Conservation (phyloP, 2,329 filamentous ascomycete genomes). For the Fusarium metavorans region DNA sequence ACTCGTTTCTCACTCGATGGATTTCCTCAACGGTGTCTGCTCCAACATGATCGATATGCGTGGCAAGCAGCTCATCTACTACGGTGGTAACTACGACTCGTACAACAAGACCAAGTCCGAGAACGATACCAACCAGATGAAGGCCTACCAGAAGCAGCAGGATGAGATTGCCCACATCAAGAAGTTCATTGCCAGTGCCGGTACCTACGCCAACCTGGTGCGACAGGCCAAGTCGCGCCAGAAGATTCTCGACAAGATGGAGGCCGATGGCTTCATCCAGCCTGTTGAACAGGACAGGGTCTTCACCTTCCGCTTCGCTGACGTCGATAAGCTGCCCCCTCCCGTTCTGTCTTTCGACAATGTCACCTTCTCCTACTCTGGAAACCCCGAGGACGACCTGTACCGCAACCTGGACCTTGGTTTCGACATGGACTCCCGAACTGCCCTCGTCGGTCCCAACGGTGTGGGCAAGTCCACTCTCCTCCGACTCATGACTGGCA, state of each 20-base stretch:
- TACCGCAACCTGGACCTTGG: slow-evolving; percentile 98
- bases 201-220: slow-evolving; percentile 99
- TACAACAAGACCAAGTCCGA: slow-evolving; percentile 95
- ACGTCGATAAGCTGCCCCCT: slow-evolving; percentile 98
- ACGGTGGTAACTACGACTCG: slow-evolving; percentile 99
- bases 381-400: slow-evolving; percentile 87
- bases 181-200: slow-evolving; percentile 99
- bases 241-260: slow-evolving; percentile 99
- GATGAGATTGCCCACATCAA: slow-evolving; percentile 99
- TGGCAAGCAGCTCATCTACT: slow-evolving; percentile 88
- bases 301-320: slow-evolving; percentile 98
- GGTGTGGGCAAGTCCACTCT: slow-evolving; percentile 99
- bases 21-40: slow-evolving; percentile 99
- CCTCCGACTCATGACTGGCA: slow-evolving; percentile 95
- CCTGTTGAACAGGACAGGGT: slow-evolving; percentile 86
- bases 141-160: slow-evolving; percentile 99
- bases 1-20: slow-evolving; percentile 96
- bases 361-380: slow-evolving; percentile 98
- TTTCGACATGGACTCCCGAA: slow-evolving; percentile 99
- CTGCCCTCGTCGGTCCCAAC: slow-evolving; percentile 95
- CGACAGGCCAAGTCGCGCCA: slow-evolving; percentile 98
- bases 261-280: slow-evolving; percentile 98
- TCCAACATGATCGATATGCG: slow-evolving; percentile 99
- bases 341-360: slow-evolving; percentile 96
- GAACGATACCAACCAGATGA: slow-evolving; percentile 98